Conservation (phyloP, 2,329 filamentous ascomycete genomes). For the Hawksworthiomyces lignivorus region DNA sequence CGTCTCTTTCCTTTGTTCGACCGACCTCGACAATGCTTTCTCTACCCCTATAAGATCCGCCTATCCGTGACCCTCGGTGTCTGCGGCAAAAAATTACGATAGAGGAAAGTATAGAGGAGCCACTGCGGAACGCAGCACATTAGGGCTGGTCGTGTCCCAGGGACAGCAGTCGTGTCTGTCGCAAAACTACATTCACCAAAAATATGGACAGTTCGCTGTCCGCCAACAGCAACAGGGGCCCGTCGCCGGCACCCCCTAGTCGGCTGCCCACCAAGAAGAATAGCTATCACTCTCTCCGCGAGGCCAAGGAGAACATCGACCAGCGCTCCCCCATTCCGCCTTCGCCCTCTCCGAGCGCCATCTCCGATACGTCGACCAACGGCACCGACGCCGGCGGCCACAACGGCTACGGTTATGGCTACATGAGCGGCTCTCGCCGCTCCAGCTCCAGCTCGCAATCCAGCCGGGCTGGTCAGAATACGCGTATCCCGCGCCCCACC, state of each 20-base stretch:
- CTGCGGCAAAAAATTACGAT: too few species aligned
- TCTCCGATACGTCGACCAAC: conserved; percentile 11
- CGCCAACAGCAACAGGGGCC: too few species aligned
- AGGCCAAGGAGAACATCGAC: conserved; percentile 7
- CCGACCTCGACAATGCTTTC: too few species aligned
- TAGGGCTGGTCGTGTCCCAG: too few species aligned
- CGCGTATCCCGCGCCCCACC: conserved; percentile 25
- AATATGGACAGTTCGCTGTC: too few species aligned
- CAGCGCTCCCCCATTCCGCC: background rate
- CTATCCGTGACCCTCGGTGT: too few species aligned
- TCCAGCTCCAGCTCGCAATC: conserved; percentile 17
- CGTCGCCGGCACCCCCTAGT: conserved; percentile 4
- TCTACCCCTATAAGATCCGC: too few species aligned
- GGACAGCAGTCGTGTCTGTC: too few species aligned
- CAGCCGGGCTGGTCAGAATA: conserved; percentile 14
- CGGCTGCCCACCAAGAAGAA: conserved; percentile 11
- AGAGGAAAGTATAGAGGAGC: too few species aligned
- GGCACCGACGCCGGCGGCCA: background rate
- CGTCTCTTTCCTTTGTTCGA: too few species aligned
- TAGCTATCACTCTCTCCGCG: conserved; percentile 11
- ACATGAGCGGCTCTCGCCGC: conserved; percentile 13
- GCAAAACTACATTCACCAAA: too few species aligned
- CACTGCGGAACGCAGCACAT: too few species aligned
- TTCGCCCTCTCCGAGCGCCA: conserved; percentile 7
- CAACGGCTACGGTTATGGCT: background rate